Percentiles rank a stretch among this genome's conserved stretches.
Conservation (phyloP, 192 early-diverging fungal species). For the Coemansia biformis region DNA sequence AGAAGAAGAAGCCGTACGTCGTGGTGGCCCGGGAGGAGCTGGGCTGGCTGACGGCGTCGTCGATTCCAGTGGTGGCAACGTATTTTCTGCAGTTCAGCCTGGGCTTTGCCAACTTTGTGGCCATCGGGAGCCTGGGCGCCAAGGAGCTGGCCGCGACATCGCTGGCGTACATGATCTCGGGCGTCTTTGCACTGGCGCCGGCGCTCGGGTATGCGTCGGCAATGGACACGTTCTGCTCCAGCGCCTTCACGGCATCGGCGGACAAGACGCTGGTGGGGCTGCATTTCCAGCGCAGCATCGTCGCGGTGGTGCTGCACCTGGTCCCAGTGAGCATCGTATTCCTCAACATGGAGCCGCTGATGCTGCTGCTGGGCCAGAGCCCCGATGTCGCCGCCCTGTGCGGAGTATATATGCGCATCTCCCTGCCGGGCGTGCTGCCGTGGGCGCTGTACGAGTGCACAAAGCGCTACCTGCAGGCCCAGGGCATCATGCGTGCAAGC, state of each 20-base stretch:
- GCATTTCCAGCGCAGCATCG: slow-evolving; percentile 70
- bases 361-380: slow-evolving; percentile 73
- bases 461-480: slow-evolving; percentile 78
- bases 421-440: slow-evolving; percentile 71
- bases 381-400: slow-evolving; percentile 56
- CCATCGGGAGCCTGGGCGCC: slow-evolving; percentile 58
- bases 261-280: slow-evolving; percentile 61
- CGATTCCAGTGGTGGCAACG: slow-evolving; percentile 53
- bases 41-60: slow-evolving; percentile 28
- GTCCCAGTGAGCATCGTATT: slow-evolving; percentile 71
- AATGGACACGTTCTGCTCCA: slow-evolving; percentile 66
- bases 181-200: slow-evolving; percentile 51
- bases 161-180: slow-evolving; percentile 53
- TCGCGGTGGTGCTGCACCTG: slow-evolving; percentile 65
- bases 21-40: slow-evolving; percentile 25
- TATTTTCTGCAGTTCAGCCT: slow-evolving; percentile 63
- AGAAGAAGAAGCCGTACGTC: slow-evolving; percentile 16
- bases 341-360: slow-evolving; percentile 64
- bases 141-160: slow-evolving; percentile 63
- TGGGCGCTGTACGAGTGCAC: slow-evolving; percentile 74
- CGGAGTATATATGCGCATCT: slow-evolving; percentile 60
- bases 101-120: slow-evolving; percentile 58
- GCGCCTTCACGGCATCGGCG: slow-evolving; percentile 59
- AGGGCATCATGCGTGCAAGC: slow-evolving; percentile 77
- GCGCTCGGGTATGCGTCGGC: slow-evolving; percentile 63